phyloP scores from a whole-genome alignment of 2,329 filamentous ascomycete species.

The Trichoderma koningii region DNA sequence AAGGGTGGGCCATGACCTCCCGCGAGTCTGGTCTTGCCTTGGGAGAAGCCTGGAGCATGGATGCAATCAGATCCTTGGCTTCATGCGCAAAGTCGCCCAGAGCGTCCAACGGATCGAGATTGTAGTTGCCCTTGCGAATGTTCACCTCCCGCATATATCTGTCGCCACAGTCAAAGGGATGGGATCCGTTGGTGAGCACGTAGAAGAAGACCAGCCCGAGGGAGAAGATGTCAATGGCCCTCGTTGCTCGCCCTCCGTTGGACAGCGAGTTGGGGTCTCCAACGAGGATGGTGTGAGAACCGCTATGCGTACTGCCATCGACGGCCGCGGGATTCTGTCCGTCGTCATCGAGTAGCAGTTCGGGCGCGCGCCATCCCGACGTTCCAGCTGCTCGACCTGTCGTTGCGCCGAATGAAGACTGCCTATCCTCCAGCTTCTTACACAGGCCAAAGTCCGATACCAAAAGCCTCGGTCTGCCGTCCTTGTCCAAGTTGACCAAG shows the following conservation, averaged over 20 bases:
- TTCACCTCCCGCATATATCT: slow-evolving; percentile 96
- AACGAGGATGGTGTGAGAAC: slow-evolving; percentile 60
- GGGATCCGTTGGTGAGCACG: slow-evolving; percentile 87
- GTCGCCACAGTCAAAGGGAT: slow-evolving; percentile 93
- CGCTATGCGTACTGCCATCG: slow-evolving; percentile 60
- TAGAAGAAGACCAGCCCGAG: slow-evolving; percentile 98
- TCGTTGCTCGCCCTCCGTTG: slow-evolving; percentile 76
- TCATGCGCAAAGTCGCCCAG: slow-evolving; percentile 85
- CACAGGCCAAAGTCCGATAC: slow-evolving; percentile 98
- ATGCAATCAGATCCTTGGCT: slow-evolving; percentile 80
- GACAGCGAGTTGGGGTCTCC: slow-evolving; percentile 48
- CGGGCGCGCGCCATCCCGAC: slow-evolving; percentile 93
- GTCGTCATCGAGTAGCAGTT: slow-evolving; percentile 82
- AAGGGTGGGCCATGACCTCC: slow-evolving; percentile 87
- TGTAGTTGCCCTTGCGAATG: slow-evolving; percentile 86
- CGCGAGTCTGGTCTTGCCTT: slow-evolving; percentile 67
- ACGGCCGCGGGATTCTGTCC: slow-evolving; percentile 52
- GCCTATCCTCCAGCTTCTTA: slow-evolving; percentile 92
- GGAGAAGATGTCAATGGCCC: slow-evolving; percentile 96
- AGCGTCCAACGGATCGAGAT: slow-evolving; percentile 68
- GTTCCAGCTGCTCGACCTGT: slow-evolving; percentile 93
- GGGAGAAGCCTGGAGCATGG: slow-evolving; percentile 67
- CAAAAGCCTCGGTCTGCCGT: slow-evolving; percentile 75
- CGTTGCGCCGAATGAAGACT: slow-evolving; percentile 92
- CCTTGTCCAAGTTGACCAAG: slow-evolving; percentile 73